Evolutionary conservation across 2,329 filamentous ascomycete species (phyloP).

Genomic region (Bipolaris sorokiniana): DNA sequence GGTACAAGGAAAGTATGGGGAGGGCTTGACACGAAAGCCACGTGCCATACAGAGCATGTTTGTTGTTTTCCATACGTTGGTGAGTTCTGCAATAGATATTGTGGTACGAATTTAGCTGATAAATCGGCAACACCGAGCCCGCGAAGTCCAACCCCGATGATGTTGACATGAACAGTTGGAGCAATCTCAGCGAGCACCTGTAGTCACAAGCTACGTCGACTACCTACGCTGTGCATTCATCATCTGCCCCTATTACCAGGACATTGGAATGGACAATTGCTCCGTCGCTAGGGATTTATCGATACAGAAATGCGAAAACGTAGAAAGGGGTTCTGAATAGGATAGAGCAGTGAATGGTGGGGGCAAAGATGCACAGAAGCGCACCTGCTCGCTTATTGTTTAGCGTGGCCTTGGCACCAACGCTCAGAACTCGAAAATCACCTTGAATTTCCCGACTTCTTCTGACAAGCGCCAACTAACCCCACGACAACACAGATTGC

Average conservation of each 20-base stretch:
- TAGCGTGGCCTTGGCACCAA: constrained; percentile 19
- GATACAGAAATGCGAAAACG: not conserved
- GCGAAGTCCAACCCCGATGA: not conserved
- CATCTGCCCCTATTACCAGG: not conserved
- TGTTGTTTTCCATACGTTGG: not conserved
- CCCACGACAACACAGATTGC: constrained; percentile 46
- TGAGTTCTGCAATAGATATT: not conserved
- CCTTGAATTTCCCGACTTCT: constrained; percentile 24
- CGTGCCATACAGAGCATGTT: not conserved
- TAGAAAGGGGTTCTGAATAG: not conserved
- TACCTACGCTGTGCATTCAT: not conserved
- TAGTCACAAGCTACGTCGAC: not conserved
- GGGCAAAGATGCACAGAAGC: not conserved
- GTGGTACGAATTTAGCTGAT: not conserved
- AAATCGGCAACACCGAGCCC: not conserved
- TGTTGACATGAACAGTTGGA: not conserved
- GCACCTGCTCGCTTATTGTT: constrained; percentile 13
- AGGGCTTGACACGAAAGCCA: constrained; percentile 3
- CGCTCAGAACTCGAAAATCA: constrained; percentile 17
- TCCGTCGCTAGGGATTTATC: no score
- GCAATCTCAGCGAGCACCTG: not conserved
- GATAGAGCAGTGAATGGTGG: not conserved
- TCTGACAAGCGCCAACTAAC: constrained; percentile 39
- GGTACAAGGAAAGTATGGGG: constrained; percentile 3
- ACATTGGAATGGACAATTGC: no score